phyloP scores from a whole-genome alignment of 208 protist species.

The Trypanosoma cruzi region DNA sequence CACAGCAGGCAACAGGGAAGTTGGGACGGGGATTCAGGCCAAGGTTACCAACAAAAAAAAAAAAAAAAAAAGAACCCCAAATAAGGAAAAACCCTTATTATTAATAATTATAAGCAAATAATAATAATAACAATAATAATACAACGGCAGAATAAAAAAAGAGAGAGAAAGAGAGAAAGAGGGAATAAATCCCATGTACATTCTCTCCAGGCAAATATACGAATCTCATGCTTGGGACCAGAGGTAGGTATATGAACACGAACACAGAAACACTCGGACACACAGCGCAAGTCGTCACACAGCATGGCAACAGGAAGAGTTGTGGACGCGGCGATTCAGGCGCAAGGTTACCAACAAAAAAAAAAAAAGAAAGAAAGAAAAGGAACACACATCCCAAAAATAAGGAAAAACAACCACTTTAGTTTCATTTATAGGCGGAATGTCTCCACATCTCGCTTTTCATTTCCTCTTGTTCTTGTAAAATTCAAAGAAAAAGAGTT shows the following conservation, averaged over 20 bases:
- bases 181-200: neutral
- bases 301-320: neutral
- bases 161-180: slow-evolving; percentile 12
- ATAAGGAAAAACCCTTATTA: neutral
- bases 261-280: neutral
- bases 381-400: slow-evolving; percentile 6
- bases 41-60: too few species aligned
- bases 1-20: neutral
- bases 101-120: too few species aligned
- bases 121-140: too few species aligned
- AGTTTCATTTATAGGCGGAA: neutral
- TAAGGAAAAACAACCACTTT: neutral
- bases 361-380: slow-evolving; percentile 4
- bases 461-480: too few species aligned
- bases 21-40: neutral
- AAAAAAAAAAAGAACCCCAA: neutral
- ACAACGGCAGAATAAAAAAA: slow-evolving; percentile 7
- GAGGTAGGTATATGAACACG: too few species aligned
- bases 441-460: neutral
- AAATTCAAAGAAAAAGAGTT: too few species aligned
- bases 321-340: neutral
- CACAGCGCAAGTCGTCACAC: neutral
- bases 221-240: too few species aligned
- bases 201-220: too few species aligned
- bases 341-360: too few species aligned